A percentile compares a stretch with the other conserved stretches of the same genome.
Evolutionary conservation across 179 eudicot species (phyloP).

Genomic region (Beta corolliflora): DNA sequence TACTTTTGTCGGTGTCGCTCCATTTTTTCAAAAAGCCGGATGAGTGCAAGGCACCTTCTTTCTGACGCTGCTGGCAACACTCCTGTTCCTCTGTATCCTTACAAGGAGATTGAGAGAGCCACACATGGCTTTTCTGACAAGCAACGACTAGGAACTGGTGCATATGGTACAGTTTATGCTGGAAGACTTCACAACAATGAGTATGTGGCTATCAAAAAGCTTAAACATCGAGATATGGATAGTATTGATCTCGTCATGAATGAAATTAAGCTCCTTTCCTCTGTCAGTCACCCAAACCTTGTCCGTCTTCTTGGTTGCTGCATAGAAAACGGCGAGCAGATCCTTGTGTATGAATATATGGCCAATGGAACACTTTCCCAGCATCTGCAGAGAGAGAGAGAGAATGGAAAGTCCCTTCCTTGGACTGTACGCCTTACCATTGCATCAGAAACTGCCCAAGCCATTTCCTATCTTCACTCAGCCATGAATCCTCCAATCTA

Average conservation of each 20-base stretch:
- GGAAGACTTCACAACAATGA: constrained; percentile 74
- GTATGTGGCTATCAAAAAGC: constrained; percentile 80
- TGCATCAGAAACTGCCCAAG: constrained; percentile 51
- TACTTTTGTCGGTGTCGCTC: constrained; percentile 52
- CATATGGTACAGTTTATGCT: constrained; percentile 95
- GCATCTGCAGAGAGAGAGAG: constrained; percentile 59
- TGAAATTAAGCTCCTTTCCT: constrained; percentile 49
- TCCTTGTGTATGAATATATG: constrained; percentile 91
- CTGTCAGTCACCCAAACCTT: constrained; percentile 50
- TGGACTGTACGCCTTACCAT: constrained; percentile 63
- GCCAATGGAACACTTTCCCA: constrained; percentile 85
- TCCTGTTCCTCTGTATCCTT: constrained; percentile 62
- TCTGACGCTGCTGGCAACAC: constrained; percentile 66
- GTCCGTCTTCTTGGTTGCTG: constrained; percentile 57
- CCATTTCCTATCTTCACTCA: constrained; percentile 45
- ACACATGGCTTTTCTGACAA: constrained; percentile 74
- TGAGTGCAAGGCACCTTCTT: constrained; percentile 60
- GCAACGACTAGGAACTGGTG: constrained; percentile 87
- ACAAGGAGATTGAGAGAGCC: constrained; percentile 84
- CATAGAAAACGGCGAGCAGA: constrained; percentile 84
- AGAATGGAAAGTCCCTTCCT: constrained; percentile 65
- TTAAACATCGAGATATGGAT: constrained; percentile 65
- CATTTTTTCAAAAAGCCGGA: constrained; percentile 34
- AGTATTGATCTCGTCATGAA: constrained; percentile 71
- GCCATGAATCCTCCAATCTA: constrained; percentile 49